Percentiles rank a stretch among this genome's conserved stretches.
Evolutionary conservation across 345 rosid genomes (phyloP).

Genomic region (Barbarea vulgaris): DNA sequence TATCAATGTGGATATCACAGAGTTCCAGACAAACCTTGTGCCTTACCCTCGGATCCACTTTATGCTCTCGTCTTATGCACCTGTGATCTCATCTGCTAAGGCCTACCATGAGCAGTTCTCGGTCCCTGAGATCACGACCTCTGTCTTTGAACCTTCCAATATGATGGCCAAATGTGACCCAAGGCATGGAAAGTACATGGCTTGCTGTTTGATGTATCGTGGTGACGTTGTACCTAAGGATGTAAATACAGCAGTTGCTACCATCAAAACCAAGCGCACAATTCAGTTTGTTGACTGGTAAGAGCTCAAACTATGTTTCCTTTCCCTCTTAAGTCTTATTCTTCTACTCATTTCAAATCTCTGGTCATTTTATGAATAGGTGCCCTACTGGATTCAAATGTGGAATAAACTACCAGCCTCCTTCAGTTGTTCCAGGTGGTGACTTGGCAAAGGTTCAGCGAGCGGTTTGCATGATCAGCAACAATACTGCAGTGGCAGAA

Average conservation of each 20-base stretch:
- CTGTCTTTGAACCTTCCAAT: conserved; percentile 78
- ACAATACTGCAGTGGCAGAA: conserved; percentile 83
- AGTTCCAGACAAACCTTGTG: conserved; percentile 83
- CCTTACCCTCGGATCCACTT: conserved; percentile 87
- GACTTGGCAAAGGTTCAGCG: conserved; percentile 82
- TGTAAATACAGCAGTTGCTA: conserved; percentile 74
- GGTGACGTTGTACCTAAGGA: conserved; percentile 87
- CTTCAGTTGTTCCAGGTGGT: conserved; percentile 76
- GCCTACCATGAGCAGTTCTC: conserved; percentile 84
- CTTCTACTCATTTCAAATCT: background rate
- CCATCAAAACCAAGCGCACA: conserved; percentile 77
- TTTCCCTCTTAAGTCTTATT: background rate
- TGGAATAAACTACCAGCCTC: conserved; percentile 83
- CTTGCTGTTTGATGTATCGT: conserved; percentile 83
- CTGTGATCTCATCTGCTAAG: conserved; percentile 75
- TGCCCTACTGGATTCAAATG: conserved; percentile 91
- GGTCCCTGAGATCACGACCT: conserved; percentile 73
- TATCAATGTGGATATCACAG: conserved; percentile 77
- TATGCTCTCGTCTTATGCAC: conserved; percentile 88
- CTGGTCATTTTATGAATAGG: conserved; percentile 26
- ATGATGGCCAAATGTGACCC: conserved; percentile 96
- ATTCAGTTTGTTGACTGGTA: conserved; percentile 84
- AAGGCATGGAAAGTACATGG: conserved; percentile 87
- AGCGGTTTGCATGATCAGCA: conserved; percentile 90
- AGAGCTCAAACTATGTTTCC: background rate